phyloP scores from a whole-genome alignment of 495 filamentous ascomycete species.

The Penicillium coprophilum region DNA sequence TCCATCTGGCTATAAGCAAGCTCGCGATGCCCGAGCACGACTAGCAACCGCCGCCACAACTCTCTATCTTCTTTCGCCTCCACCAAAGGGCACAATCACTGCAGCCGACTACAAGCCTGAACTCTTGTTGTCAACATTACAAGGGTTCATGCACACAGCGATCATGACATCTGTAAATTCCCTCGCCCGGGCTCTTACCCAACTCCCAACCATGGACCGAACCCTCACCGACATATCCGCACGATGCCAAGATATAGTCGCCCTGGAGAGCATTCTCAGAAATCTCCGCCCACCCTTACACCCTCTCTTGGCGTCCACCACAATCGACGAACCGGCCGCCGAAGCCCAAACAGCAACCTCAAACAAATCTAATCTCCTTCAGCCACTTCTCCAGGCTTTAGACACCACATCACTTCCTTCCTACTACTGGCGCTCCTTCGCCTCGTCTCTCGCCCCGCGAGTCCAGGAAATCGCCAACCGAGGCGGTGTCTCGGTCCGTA shows the following conservation, averaged over 20 bases:
- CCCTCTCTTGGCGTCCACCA: constrained; percentile 51
- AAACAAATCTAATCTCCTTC: constrained; percentile 58
- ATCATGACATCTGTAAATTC: constrained; percentile 72
- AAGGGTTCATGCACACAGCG: constrained; percentile 74
- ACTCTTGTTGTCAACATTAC: constrained; percentile 72
- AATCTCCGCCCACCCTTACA: constrained; percentile 64
- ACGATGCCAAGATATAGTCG: constrained; percentile 86
- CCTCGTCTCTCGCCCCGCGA: constrained; percentile 69
- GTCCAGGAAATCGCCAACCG: constrained; percentile 79
- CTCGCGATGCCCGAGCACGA: constrained; percentile 71
- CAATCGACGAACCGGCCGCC: constrained; percentile 6
- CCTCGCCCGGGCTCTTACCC: constrained; percentile 69
- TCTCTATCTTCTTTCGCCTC: constrained; percentile 77
- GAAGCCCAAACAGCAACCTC: constrained; percentile 11
- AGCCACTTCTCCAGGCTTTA: constrained; percentile 70
- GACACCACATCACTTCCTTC: constrained; percentile 86
- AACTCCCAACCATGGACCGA: constrained; percentile 77
- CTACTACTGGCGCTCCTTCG: constrained; percentile 88
- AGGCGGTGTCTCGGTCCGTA: constrained; percentile 80
- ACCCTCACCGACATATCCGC: constrained; percentile 78
- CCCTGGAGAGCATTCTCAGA: constrained; percentile 75
- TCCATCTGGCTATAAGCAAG: constrained; percentile 70
- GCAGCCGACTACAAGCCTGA: constrained; percentile 53
- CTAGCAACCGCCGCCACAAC: constrained; percentile 73
- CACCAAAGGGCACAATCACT: constrained; percentile 30